Percentiles rank a stretch among this genome's conserved stretches.
Evolutionary conservation across 441 rosid genomes (phyloP).

Genomic region (Gossypium trilobum): DNA sequence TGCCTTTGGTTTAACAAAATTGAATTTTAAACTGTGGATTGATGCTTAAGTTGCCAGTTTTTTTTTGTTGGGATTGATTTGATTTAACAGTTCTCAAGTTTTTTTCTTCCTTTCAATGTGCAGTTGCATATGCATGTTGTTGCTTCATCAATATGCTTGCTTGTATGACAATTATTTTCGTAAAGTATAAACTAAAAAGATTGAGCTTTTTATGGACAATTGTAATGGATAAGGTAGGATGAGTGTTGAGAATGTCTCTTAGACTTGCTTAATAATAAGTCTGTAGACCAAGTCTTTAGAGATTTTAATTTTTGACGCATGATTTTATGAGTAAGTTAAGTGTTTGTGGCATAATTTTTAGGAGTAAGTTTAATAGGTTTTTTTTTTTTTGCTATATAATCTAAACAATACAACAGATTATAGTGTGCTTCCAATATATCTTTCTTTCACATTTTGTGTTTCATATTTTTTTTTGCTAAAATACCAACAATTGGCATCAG

Average conservation of each 20-base stretch:
- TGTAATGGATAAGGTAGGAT: neutral
- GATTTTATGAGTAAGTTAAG: too few relatives aligned
- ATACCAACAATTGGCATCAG: too few relatives aligned
- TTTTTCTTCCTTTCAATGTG: neutral
- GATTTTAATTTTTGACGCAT: too few relatives aligned
- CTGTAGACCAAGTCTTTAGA: too few relatives aligned
- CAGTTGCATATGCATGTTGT: neutral
- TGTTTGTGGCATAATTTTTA: too few relatives aligned
- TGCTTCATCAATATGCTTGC: neutral
- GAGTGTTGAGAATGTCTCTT: neutral
- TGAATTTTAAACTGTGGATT: neutral
- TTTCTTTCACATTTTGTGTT: too few relatives aligned
- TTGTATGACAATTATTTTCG: neutral
- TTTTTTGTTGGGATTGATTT: neutral
- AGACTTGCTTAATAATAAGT: too few relatives aligned
- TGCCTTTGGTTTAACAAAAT: neutral
- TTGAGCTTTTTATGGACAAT: neutral
- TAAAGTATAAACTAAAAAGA: neutral
- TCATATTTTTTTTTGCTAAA: too few relatives aligned
- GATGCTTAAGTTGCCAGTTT: neutral
- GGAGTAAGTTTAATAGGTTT: too few relatives aligned
- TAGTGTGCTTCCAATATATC: too few relatives aligned
- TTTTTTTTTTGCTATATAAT: too few relatives aligned
- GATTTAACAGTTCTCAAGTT: neutral
- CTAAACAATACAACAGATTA: too few relatives aligned